Percentiles rank a stretch among this genome's conserved stretches.
phyloP scores from a whole-genome alignment of 2,329 filamentous ascomycete genomes.

The Ilyonectria destructans region DNA sequence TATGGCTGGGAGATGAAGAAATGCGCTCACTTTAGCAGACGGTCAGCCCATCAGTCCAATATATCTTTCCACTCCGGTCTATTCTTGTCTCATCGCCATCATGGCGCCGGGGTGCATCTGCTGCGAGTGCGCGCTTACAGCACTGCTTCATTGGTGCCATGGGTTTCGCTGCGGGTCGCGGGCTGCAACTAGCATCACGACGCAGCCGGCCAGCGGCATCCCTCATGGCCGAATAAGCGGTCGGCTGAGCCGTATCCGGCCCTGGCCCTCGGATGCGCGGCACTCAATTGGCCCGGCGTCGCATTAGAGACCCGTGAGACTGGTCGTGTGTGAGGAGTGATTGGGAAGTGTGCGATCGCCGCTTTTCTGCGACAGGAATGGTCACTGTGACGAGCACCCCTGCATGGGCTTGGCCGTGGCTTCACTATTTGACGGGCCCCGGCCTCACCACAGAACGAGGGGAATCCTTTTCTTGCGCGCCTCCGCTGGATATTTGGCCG shows the following conservation, averaged over 20 bases:
- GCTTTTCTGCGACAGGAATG: slow-evolving; percentile 38
- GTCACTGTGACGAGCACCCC: slow-evolving; percentile 41
- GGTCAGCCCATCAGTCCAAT: slow-evolving; percentile 21
- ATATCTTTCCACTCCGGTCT: slow-evolving; percentile 5
- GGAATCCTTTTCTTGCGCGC: slow-evolving; percentile 36
- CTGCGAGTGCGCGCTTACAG: slow-evolving; percentile 14
- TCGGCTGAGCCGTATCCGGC: not conserved
- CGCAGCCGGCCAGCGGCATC: not conserved
- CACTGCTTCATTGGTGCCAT: slow-evolving; percentile 16
- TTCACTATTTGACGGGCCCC: slow-evolving; percentile 17
- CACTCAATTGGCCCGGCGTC: slow-evolving; percentile 13
- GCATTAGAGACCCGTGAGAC: slow-evolving; percentile 26
- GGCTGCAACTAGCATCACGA: slow-evolving; percentile 9
- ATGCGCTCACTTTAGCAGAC: slow-evolving; percentile 4
- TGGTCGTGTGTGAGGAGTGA: slow-evolving; percentile 32
- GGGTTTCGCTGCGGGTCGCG: slow-evolving; percentile 5
- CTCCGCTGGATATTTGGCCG: slow-evolving; percentile 22
- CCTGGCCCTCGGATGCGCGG: not conserved
- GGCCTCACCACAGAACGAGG: slow-evolving; percentile 13
- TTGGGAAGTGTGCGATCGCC: slow-evolving; percentile 35
- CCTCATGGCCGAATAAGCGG: slow-evolving; percentile 13
- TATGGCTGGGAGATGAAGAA: not conserved
- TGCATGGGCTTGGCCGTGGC: slow-evolving; percentile 25
- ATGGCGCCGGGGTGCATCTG: slow-evolving; percentile 10
- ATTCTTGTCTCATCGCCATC: slow-evolving; percentile 20